Conservation (phyloP, 257 asterid genomes). For the Handroanthus guayacan region DNA sequence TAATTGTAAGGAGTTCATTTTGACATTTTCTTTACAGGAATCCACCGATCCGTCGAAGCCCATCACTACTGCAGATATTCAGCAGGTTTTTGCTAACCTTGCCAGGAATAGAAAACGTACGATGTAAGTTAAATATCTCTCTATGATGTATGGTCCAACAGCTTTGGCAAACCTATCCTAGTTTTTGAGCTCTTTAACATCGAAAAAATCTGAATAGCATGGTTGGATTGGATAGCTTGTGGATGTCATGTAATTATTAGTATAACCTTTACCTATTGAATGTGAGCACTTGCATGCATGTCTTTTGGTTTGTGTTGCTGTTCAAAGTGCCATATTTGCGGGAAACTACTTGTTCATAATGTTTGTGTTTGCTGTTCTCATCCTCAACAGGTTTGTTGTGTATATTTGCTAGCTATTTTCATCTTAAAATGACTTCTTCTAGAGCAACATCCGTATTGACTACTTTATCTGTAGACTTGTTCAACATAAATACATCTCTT, state of each 20-base stretch:
- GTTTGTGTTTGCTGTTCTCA: not conserved
- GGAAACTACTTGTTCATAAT: not conserved
- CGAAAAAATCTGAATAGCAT: conserved; percentile 12
- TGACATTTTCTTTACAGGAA: conserved; percentile 48
- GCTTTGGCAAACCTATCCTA: not conserved
- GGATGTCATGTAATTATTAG: conserved; percentile 28
- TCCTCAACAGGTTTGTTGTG: not conserved
- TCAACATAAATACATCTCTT: not conserved
- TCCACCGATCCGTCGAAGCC: conserved; percentile 67
- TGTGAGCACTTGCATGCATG: not conserved
- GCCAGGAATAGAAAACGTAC: conserved; percentile 71
- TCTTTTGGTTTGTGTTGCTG: not conserved
- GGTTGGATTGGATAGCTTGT: conserved; percentile 1
- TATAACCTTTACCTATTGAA: not conserved
- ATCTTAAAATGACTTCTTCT: not conserved
- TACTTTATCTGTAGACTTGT: not conserved
- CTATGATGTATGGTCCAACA: no score
- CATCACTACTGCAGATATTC: conserved; percentile 71
- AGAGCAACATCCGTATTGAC: not conserved
- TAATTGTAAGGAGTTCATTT: not conserved
- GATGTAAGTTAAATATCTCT: conserved; percentile 34
- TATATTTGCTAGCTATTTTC: not conserved
- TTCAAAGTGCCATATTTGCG: not conserved
- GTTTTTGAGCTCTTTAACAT: not conserved
- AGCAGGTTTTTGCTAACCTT: conserved; percentile 77